Evolutionary conservation across 208 protist genomes (phyloP).

Genomic region (Wallacemonas collosoma): DNA sequence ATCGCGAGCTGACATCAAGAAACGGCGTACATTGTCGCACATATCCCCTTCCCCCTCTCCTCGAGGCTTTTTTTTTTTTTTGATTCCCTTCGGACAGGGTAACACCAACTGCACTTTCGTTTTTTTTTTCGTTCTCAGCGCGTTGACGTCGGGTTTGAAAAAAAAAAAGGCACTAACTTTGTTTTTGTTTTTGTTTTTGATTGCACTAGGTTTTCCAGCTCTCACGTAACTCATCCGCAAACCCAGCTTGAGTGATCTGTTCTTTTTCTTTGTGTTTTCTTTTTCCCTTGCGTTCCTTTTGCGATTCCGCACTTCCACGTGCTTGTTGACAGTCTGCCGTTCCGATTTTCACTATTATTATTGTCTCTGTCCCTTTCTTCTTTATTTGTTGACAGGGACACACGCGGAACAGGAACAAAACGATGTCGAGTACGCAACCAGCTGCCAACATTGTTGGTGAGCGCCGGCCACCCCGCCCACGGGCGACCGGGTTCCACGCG

Average conservation of each 20-base stretch:
- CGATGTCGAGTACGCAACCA: background rate
- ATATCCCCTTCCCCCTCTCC: no score
- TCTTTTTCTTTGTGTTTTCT: constrained; percentile 14
- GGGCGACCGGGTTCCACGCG: background rate
- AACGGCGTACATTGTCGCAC: no score
- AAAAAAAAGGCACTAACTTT: background rate
- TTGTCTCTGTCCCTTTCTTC: background rate
- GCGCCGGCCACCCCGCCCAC: background rate
- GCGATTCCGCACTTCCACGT: background rate
- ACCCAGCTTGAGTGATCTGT: background rate
- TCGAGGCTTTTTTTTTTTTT: no score
- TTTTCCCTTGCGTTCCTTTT: constrained; percentile 4
- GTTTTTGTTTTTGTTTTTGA: constrained; percentile 15
- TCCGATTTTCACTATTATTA: background rate
- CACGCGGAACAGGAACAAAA: background rate
- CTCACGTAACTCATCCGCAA: background rate
- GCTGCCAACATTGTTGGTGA: background rate
- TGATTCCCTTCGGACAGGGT: no score
- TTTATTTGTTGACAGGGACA: constrained; percentile 11
- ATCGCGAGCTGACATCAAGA: no score
- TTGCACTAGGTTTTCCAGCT: background rate
- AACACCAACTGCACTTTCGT: background rate
- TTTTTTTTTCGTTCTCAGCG: background rate
- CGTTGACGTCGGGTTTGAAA: background rate
- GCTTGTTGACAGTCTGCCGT: no score